Evolutionary conservation across 1,139 yeast species (phyloP), one percentile per base, ranked within the genome.

Genomic region (Blastobotrys buckinghamii): DNA sequence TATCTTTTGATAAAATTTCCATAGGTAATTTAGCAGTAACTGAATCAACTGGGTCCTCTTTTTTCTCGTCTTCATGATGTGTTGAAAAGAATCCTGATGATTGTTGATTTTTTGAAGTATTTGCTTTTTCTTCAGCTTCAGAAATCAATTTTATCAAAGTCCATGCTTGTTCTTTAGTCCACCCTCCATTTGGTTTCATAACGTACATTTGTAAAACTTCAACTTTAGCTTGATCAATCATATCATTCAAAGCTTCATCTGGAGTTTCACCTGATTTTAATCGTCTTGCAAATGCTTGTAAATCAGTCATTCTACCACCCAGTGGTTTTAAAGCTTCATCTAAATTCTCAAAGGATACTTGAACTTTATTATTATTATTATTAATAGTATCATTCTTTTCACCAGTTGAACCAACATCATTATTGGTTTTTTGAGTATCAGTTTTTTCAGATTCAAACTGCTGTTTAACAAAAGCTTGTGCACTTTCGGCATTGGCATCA

Each of bases 221-320:
- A 58, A 88, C 90, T 2, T 94, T 82, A 0, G 96, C 84, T 64
- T 89, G 96, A 32, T 73, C 75, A 8, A 88, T 76, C 84, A 92
- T 84, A 56, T 88, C 94, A 4, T 75, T 67, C 42, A 89, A 70
- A 0, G 98, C 97, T 46, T 76, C 83, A 19, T 68, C 60, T 0
- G 96, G 95, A 10, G 78, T 64, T 63, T 92, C 97, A 2, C 98
- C 98, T 0, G 92, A 80, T 58, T 81, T 82, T 20, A 92, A 77
- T 47, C 97, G 83, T 60, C 97, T 78, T 0, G 85, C 84, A 67
- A 88, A 88, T 17, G 95, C 83, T 66, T 92, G 97, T 49, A 92
- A 73, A 63, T 92, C 98, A 48, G 90, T 75, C 90, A 92, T 85
- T 55, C 98, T 79, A 38, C 98, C 98, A 12, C 98, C 98, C 29